A percentile compares a stretch with the other conserved stretches of the same genome.
Evolutionary conservation across 1,284 basidiomycete genomes (phyloP).

Genomic region (Moesziomyces sp.): DNA sequence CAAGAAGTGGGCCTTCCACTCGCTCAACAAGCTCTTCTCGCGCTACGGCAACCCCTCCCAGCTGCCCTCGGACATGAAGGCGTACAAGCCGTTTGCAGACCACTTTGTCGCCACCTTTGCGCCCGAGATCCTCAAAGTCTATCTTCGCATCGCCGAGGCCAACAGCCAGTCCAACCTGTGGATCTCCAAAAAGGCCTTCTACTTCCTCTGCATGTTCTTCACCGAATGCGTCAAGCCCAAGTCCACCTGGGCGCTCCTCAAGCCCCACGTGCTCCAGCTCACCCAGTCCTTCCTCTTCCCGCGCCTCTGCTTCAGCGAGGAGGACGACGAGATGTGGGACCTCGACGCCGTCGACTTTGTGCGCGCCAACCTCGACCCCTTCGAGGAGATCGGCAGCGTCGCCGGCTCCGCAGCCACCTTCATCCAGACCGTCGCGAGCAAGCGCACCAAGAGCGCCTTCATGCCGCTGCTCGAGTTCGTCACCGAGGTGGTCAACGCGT

Average conservation of each 20-base stretch:
- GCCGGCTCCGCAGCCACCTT: conserved; percentile 51
- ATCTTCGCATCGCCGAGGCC: conserved; percentile 58
- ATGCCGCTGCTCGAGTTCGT: conserved; percentile 63
- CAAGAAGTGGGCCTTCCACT: conserved; percentile 67
- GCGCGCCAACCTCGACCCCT: conserved; percentile 58
- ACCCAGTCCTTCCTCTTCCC: conserved; percentile 64
- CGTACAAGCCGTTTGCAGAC: conserved; percentile 66
- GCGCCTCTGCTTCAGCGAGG: conserved; percentile 59
- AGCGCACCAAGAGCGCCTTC: conserved; percentile 63
- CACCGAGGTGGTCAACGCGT: conserved; percentile 60
- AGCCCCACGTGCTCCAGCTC: conserved; percentile 60
- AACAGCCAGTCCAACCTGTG: conserved; percentile 48
- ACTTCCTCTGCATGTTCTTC: conserved; percentile 63
- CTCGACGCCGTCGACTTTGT: conserved; percentile 64
- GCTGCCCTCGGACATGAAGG: conserved; percentile 57
- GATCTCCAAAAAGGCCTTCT: conserved; percentile 59
- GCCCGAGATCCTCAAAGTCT: conserved; percentile 66
- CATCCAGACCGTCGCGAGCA: conserved; percentile 54
- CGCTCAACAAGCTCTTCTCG: conserved; percentile 65
- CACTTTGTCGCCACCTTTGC: conserved; percentile 63
- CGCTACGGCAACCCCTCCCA: conserved; percentile 66
- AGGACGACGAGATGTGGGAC: conserved; percentile 65
- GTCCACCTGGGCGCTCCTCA: conserved; percentile 63
- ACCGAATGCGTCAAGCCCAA: conserved; percentile 65
- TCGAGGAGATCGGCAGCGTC: conserved; percentile 60